Evolutionary conservation across 495 filamentous ascomycete genomes (phyloP).

Genomic region (Neurospora africana): DNA sequence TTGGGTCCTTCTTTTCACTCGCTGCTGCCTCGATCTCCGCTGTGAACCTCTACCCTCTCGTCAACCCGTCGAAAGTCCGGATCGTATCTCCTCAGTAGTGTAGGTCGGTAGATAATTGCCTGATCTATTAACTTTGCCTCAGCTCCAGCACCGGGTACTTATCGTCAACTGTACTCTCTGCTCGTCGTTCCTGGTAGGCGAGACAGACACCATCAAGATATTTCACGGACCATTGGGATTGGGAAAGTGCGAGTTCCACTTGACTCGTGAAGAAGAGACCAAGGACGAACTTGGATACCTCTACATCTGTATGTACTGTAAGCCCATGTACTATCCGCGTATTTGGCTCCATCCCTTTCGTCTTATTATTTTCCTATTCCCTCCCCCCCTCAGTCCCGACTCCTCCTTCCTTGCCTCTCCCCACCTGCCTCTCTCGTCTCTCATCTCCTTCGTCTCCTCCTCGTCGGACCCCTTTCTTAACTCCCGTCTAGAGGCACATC

Average conservation of each 20-base stretch:
- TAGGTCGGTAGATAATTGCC: neutral
- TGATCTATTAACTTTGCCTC: neutral
- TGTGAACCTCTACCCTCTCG: neutral
- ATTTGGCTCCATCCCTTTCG: neutral
- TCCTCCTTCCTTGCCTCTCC: neutral
- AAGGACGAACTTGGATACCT: neutral
- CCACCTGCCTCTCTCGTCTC: neutral
- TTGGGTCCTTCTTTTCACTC: neutral
- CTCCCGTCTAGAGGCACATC: neutral
- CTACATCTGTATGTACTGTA: neutral
- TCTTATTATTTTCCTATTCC: neutral
- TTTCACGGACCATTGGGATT: neutral
- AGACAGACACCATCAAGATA: neutral
- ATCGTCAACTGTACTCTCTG: neutral
- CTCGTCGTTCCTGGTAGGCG: neutral
- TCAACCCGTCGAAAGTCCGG: neutral
- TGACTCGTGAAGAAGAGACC: neutral
- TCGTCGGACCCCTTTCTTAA: neutral
- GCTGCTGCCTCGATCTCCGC: neutral
- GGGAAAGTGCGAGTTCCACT: neutral
- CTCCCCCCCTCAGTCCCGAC: neutral
- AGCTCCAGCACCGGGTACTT: neutral
- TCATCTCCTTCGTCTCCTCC: neutral
- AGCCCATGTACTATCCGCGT: neutral
- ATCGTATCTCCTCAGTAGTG: neutral